Conservation (phyloP, 306 rosid genomes). For the Carpinus viminea region DNA sequence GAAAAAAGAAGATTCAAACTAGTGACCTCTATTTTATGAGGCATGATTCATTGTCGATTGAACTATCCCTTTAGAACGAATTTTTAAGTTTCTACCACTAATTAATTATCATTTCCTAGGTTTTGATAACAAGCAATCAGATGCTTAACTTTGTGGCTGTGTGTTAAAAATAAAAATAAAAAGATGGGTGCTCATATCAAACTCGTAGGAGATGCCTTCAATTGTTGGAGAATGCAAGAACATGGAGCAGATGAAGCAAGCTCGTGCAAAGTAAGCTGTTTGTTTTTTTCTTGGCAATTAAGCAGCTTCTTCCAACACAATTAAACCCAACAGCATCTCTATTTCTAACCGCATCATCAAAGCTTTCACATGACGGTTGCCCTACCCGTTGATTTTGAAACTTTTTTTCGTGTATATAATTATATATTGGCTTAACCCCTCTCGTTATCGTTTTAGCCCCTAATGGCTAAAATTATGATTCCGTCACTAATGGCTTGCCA, state of each 20-base stretch:
- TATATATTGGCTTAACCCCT: too few relatives aligned
- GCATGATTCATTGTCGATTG: too few relatives aligned
- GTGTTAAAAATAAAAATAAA: too few relatives aligned
- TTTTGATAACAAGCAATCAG: not conserved
- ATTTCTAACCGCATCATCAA: constrained; percentile 44
- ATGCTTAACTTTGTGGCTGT: not conserved
- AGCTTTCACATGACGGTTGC: constrained; percentile 49
- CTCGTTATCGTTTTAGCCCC: too few relatives aligned
- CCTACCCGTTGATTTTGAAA: too few relatives aligned
- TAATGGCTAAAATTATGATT: too few relatives aligned
- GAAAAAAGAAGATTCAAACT: too few relatives aligned
- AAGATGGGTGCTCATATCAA: constrained; percentile 29
- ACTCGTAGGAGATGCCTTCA: constrained; percentile 48
- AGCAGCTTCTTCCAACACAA: constrained; percentile 38
- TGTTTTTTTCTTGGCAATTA: not conserved
- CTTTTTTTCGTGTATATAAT: too few relatives aligned
- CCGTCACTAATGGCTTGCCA: constrained; percentile 29
- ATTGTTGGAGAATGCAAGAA: constrained; percentile 59
- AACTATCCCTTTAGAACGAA: too few relatives aligned
- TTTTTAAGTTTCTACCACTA: too few relatives aligned
- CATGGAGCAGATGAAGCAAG: constrained; percentile 51
- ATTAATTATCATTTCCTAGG: not conserved
- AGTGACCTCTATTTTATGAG: too few relatives aligned
- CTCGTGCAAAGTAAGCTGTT: constrained; percentile 49
- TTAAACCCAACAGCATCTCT: constrained; percentile 48